These are phyloP conservation scores for Cercospora zeae-maydis DNA, from an alignment of 2,329 filamentous ascomycete species.

Conservation along the genomic window DNA sequence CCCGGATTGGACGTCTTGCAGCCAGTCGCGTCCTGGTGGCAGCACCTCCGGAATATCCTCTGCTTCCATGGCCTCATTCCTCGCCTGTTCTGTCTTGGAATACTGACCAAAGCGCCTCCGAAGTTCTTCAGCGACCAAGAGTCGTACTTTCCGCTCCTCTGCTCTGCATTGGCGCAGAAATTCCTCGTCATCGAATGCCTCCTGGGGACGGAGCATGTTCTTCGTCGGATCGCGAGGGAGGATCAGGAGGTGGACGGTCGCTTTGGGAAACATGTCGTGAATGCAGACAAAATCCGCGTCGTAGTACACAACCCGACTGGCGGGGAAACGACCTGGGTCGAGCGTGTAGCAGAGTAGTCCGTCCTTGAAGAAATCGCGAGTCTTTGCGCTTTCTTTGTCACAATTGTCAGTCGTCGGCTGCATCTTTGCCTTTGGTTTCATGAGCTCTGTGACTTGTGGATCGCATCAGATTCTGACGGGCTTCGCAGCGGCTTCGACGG, in stretches of 20 bases:
- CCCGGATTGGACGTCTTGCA: constrained; percentile 67
- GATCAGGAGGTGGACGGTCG: constrained; percentile 79
- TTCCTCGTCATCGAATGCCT: constrained; percentile 65
- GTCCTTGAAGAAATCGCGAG: constrained; percentile 51
- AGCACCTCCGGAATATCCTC: constrained; percentile 43
- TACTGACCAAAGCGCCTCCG: constrained; percentile 61
- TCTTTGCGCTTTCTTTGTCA: constrained; percentile 20
- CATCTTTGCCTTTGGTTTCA: constrained; percentile 41
- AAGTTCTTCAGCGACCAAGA: constrained; percentile 70
- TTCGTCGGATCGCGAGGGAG: constrained; percentile 66
- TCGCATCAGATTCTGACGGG: constrained; percentile 23
- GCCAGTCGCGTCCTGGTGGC: constrained; percentile 75
- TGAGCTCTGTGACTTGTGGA: constrained; percentile 46
- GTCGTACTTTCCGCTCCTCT: constrained; percentile 60
- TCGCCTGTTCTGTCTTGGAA: constrained; percentile 61
- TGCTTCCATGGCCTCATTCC: constrained; percentile 61
- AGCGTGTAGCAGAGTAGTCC: constrained; percentile 65
- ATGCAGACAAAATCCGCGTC: constrained; percentile 71
- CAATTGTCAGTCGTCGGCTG: constrained; percentile 24
- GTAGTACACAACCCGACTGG: constrained; percentile 61
- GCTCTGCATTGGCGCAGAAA: constrained; percentile 64
- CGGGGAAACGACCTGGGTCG: constrained; percentile 58
- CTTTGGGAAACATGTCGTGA: constrained; percentile 81
- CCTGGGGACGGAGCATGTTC: constrained; percentile 67
- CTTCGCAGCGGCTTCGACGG: background rate